Conservation (phyloP, 257 asterid genomes). For the Primulina huaijiensis region DNA sequence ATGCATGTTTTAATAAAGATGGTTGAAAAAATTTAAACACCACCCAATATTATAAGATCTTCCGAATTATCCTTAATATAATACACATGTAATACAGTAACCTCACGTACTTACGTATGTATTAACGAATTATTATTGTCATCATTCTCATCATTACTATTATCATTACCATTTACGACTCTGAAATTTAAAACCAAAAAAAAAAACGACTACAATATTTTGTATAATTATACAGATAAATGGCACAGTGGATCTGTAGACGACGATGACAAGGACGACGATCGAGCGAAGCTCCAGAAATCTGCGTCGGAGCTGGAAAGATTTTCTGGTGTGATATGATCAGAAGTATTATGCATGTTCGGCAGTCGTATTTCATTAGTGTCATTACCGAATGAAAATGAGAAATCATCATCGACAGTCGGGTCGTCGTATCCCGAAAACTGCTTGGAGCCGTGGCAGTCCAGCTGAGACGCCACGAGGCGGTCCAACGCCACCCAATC, state of each 20-base stretch:
- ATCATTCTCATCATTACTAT: neutral
- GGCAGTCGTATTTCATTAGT: slow-evolving; percentile 28
- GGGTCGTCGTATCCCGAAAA: slow-evolving; percentile 16
- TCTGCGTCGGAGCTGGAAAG: slow-evolving; percentile 40
- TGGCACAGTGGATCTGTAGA: slow-evolving; percentile 68
- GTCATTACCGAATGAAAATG: slow-evolving; percentile 43
- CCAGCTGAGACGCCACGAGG: slow-evolving; percentile 86
- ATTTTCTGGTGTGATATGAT: slow-evolving; percentile 25
- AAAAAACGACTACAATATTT: slow-evolving; percentile 3
- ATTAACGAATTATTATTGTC: neutral
- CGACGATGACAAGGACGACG: slow-evolving; percentile 52
- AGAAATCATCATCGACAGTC: slow-evolving; percentile 38
- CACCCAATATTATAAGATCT: neutral
- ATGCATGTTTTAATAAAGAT: slow-evolving; percentile 22
- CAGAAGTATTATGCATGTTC: slow-evolving; percentile 26
- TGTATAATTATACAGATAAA: slow-evolving; percentile 48
- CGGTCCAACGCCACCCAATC: slow-evolving; percentile 79
- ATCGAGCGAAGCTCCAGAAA: slow-evolving; percentile 61
- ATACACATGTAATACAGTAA: neutral
- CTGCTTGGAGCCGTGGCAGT: slow-evolving; percentile 46
- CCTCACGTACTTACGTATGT: slow-evolving; percentile 2
- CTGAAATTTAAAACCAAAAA: neutral
- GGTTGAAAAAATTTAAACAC: neutral
- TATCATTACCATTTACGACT: neutral
- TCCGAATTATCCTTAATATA: slow-evolving; percentile 9